phyloP scores from a whole-genome alignment of 345 rosid species.

The Psidium friedrichsthalianum region DNA sequence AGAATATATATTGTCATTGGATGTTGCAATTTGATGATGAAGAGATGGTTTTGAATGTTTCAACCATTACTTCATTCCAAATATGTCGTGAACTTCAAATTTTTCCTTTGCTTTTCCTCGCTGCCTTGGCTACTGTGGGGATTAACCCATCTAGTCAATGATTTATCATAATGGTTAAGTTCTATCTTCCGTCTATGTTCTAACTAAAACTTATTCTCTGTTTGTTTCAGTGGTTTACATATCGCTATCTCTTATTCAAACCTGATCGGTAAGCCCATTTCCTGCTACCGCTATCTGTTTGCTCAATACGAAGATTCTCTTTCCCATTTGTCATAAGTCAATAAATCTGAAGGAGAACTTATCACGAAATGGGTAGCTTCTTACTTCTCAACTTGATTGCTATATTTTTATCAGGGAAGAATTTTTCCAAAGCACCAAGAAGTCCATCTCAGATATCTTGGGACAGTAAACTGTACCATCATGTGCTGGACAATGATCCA shows the following conservation, averaged over 20 bases:
- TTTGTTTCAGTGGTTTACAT: slow-evolving; percentile 69
- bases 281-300: not conserved
- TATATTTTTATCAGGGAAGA: slow-evolving; percentile 45
- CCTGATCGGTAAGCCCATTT: slow-evolving; percentile 55
- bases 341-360: not conserved
- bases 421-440: slow-evolving; percentile 49
- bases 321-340: not conserved
- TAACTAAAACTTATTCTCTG: slow-evolving; percentile 7
- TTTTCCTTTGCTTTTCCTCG: not conserved
- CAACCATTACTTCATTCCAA: not conserved
- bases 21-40: not conserved
- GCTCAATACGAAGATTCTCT: not conserved
- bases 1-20: not conserved
- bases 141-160: not conserved
- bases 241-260: slow-evolving; percentile 87
- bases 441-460: slow-evolving; percentile 45
- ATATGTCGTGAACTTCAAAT: not conserved
- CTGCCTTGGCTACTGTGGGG: not conserved
- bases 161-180: not conserved
- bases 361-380: not conserved
- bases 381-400: not conserved
- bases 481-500: not conserved
- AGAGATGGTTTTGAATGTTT: not conserved
- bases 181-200: not conserved
- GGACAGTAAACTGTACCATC: slow-evolving; percentile 37